Evolutionary conservation across 805 yeast species (phyloP).

Genomic region (Saccharomycopsis schoenii): DNA sequence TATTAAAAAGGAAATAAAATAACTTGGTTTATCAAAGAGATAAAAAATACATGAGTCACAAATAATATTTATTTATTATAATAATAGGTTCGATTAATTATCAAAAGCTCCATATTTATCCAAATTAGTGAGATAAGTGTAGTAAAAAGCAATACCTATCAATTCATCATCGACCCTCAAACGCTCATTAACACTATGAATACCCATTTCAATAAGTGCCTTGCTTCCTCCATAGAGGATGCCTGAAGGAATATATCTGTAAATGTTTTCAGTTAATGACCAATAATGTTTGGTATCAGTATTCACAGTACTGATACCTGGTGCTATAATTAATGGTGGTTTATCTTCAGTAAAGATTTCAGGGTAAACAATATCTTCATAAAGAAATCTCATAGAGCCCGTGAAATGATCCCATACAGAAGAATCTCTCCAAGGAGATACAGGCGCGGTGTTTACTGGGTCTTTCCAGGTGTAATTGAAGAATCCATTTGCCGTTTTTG

Average conservation of each 20-base stretch:
- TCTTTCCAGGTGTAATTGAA: conserved; percentile 28
- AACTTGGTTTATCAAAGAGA: not conserved
- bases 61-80: not conserved
- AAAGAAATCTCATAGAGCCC: conserved; percentile 55
- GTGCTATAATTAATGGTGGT: conserved; percentile 33
- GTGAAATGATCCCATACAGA: conserved; percentile 47
- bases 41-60: not conserved
- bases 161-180: conserved; percentile 46
- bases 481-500: conserved; percentile 13
- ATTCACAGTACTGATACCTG: conserved; percentile 55
- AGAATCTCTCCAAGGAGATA: conserved; percentile 33
- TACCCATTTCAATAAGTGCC: conserved; percentile 27
- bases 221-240: not conserved
- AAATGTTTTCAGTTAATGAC: conserved; percentile 51
- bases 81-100: not conserved
- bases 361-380: conserved; percentile 42
- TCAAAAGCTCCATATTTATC: conserved; percentile 21
- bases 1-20: conserved; percentile 4
- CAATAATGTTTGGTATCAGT: conserved; percentile 64
- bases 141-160: conserved; percentile 45
- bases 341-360: conserved; percentile 26
- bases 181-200: conserved; percentile 60
- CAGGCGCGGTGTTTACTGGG: conserved; percentile 42
- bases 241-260: conserved; percentile 41
- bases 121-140: conserved; percentile 39